Evolutionary conservation across 164 flowering plant genomes (phyloP), one percentile per base, ranked within the genome.

Genomic region (Tinospora cordifolia): DNA sequence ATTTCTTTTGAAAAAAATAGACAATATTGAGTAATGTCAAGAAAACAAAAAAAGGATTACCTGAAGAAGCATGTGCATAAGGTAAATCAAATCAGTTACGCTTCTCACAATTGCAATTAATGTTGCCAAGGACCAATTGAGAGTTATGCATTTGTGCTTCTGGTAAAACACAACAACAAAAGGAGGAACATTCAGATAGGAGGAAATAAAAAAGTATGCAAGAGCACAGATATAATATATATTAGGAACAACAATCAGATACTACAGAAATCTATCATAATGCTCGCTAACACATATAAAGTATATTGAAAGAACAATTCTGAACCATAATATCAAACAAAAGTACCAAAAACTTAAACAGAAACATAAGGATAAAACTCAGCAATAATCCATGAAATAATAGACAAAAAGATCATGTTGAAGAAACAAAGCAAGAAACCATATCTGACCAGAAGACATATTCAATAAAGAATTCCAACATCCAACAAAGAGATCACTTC

Each of bases 11-110:
- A 30, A 30, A 57, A 14, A 68, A 66, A 68, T 8, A 51, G 12
- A 7, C 3, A 74, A 70, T 34, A 44, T 22, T 11, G 24, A 27
- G 63, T n/a, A n/a, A n/a, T 54, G 14, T 30, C n/a, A 0, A 59
- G 30, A 44, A 24, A 65, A 13, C 2, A 22, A 17, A 44, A 38
- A 59, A 24, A 10, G 30, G 51, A 38, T 59, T 76, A 91, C 98
- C 91, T 91, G 98, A 76, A 93, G 93, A 72, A 93, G 85, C 74
- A 93, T 91, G 82, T 91, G 87, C 7, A 89, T 26, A 6, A 88
- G 63, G 81, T 83, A 89, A 68, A 89, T 79, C 62, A 86, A 78
- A 83, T 93, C 98, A 15, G 88, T 87, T 64, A 90, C 0, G 76
- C 89, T 88, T 81, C 98, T 86, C 26, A 93, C 81, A 67, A 71